These are phyloP conservation scores for Cadophora malorum DNA, from an alignment of 2,329 filamentous ascomycete species.

Conservation along the genomic window DNA sequence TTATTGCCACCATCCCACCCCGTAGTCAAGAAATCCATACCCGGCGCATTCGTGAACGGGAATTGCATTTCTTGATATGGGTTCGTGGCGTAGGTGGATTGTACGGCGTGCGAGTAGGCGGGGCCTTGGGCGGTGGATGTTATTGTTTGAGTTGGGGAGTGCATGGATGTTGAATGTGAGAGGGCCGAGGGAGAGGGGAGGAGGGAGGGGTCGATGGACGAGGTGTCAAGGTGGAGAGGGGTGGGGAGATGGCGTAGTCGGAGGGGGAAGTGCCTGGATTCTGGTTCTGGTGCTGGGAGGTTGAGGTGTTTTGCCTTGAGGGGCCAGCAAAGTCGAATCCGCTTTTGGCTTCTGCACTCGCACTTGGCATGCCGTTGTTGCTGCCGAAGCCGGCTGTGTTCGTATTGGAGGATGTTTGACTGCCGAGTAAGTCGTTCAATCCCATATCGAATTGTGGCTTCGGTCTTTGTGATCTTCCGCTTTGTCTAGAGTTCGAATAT, in stretches of 20 bases:
- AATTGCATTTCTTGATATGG: conserved; percentile 37
- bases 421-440: conserved; percentile 43
- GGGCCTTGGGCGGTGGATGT: conserved; percentile 8
- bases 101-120: conserved; percentile 22
- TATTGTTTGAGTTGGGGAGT: conserved; percentile 9
- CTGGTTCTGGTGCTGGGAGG: conserved; percentile 5
- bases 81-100: conserved; percentile 22
- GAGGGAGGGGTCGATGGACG: conserved; percentile 42
- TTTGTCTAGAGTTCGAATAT: conserved; percentile 16
- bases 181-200: conserved; percentile 31
- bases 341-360: conserved; percentile 22
- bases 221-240: conserved; percentile 38
- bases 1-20: conserved; percentile 23
- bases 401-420: conserved; percentile 17
- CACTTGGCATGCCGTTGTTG: background rate
- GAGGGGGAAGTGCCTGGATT: conserved; percentile 26
- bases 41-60: conserved; percentile 37
- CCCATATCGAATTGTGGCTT: conserved; percentile 45
- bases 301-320: conserved; percentile 22
- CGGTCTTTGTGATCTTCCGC: conserved; percentile 29
- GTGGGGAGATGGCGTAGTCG: conserved; percentile 40
- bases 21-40: conserved; percentile 41
- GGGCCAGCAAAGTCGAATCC: conserved; percentile 33
- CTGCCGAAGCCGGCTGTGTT: conserved; percentile 10
- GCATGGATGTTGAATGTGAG: background rate